Conservation (phyloP, 1,139 yeast species). For the Candida buenavistaensis region DNA sequence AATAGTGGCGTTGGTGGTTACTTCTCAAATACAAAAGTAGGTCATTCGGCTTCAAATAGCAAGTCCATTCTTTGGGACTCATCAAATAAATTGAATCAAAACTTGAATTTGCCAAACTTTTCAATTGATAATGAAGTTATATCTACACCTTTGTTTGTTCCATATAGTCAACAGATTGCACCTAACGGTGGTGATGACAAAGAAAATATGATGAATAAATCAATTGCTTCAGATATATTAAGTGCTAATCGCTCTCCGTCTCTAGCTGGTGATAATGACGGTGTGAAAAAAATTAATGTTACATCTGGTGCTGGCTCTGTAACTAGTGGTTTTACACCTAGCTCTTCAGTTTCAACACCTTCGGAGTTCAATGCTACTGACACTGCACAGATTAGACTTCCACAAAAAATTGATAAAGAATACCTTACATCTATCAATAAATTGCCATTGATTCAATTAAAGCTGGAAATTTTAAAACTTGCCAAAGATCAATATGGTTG, state of each 20-base stretch:
- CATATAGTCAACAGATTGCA: slow-evolving; percentile 4
- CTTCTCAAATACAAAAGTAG: background rate
- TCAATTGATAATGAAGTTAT: slow-evolving; percentile 21
- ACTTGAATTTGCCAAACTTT: slow-evolving; percentile 31
- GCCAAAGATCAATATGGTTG: slow-evolving; percentile 52
- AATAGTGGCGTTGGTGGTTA: slow-evolving; percentile 4
- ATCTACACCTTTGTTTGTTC: slow-evolving; percentile 15
- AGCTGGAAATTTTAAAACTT: slow-evolving; percentile 35
- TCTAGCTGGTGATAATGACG: too few relatives aligned
- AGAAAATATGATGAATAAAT: slow-evolving; percentile 8
- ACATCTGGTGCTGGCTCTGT: slow-evolving; percentile 8
- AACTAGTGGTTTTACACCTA: slow-evolving; percentile 7
- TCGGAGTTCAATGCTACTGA: slow-evolving; percentile 6
- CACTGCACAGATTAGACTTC: slow-evolving; percentile 10
- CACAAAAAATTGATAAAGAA: slow-evolving; percentile 41
- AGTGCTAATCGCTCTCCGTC: slow-evolving; percentile 5
- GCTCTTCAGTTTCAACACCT: slow-evolving; percentile 11
- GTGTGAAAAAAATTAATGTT: too few relatives aligned
- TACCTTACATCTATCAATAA: slow-evolving; percentile 39
- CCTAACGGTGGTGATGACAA: slow-evolving; percentile 6
- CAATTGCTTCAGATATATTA: background rate
- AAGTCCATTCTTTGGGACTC: slow-evolving; percentile 31
- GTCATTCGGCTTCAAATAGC: slow-evolving; percentile 7
- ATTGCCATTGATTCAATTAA: slow-evolving; percentile 36
- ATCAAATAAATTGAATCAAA: slow-evolving; percentile 25